phyloP scores from a whole-genome alignment of 2,329 filamentous ascomycete genomes.

The Claviceps digitariae region DNA sequence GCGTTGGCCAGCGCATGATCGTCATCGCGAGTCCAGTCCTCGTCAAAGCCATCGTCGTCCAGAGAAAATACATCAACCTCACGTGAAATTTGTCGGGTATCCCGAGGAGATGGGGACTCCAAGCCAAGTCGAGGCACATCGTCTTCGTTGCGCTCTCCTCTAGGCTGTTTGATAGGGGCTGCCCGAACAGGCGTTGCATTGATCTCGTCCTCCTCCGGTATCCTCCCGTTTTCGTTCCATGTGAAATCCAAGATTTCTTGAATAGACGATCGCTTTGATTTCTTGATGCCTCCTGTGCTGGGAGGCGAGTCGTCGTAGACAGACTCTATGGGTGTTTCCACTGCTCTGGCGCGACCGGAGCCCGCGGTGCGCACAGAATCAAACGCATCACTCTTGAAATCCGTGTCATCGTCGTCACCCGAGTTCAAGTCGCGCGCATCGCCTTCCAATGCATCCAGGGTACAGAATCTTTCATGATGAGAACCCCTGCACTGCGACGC shows the following conservation, averaged over 20 bases:
- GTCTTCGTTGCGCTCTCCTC: constrained; percentile 2
- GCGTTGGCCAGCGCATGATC: constrained; percentile 39
- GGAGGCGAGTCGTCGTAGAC: constrained; percentile 72
- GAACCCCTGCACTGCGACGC: constrained; percentile 24
- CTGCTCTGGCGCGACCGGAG: constrained; percentile 51
- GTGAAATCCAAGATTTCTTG: constrained; percentile 43
- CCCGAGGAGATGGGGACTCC: constrained; percentile 3
- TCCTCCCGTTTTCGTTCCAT: constrained; percentile 41
- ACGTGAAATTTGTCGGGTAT: constrained; percentile 8
- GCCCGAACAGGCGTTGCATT: constrained; percentile 36
- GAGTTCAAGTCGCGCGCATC: constrained; percentile 52
- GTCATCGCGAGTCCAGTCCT: constrained; percentile 47
- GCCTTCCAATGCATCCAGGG: constrained; percentile 55
- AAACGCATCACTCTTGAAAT: constrained; percentile 65
- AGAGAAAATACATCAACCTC: constrained; percentile 40
- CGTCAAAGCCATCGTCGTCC: constrained; percentile 49
- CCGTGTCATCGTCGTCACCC: constrained; percentile 64
- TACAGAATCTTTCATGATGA: constrained; percentile 33
- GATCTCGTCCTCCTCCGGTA: constrained; percentile 50
- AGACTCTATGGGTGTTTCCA: constrained; percentile 60
- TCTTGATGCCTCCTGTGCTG: constrained; percentile 38
- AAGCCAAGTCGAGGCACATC: neutral
- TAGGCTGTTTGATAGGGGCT: constrained; percentile 10
- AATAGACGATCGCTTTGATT: constrained; percentile 42
- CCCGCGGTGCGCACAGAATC: constrained; percentile 62